Evolutionary conservation across 140 eudicot species (phyloP).

Genomic region (Oenanthe javanica): DNA sequence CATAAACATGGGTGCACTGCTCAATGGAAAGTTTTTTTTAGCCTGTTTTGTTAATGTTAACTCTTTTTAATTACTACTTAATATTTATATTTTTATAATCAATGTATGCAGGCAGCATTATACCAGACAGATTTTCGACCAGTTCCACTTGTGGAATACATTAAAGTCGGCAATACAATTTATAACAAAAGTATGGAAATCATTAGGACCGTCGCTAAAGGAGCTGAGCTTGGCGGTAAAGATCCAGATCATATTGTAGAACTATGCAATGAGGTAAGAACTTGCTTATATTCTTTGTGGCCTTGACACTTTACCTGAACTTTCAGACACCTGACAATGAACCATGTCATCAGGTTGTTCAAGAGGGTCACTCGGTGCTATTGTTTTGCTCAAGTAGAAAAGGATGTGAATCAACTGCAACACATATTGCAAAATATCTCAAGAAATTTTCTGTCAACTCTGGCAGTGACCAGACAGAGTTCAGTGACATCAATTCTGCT

Average conservation of each 20-base stretch:
- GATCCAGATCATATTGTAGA: conserved; percentile 94
- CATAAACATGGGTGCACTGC: background rate
- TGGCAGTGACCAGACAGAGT: conserved; percentile 42
- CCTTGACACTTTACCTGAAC: conserved; percentile 12
- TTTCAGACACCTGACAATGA: conserved; percentile 13
- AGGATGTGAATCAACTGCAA: conserved; percentile 97
- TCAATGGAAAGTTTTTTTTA: background rate
- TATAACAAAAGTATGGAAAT: conserved; percentile 70
- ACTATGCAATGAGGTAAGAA: conserved; percentile 84
- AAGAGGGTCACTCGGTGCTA: conserved; percentile 95
- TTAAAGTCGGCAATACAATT: conserved; percentile 76
- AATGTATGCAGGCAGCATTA: conserved; percentile 65
- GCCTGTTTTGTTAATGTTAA: background rate
- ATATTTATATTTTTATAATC: background rate
- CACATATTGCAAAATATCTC: conserved; percentile 76
- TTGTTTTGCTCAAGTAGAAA: conserved; percentile 93
- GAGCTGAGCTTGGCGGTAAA: conserved; percentile 85
- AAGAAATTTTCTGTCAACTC: conserved; percentile 44
- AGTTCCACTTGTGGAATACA: conserved; percentile 88
- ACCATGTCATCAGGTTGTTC: conserved; percentile 58
- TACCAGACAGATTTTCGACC: conserved; percentile 95
- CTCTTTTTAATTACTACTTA: background rate
- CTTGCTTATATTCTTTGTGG: background rate
- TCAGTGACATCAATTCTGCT: conserved; percentile 55
- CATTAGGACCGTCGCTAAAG: conserved; percentile 61